These are phyloP conservation scores for Termitomyces sp. DNA, from an alignment of 768 basidiomycete species.

Conservation along the genomic window DNA sequence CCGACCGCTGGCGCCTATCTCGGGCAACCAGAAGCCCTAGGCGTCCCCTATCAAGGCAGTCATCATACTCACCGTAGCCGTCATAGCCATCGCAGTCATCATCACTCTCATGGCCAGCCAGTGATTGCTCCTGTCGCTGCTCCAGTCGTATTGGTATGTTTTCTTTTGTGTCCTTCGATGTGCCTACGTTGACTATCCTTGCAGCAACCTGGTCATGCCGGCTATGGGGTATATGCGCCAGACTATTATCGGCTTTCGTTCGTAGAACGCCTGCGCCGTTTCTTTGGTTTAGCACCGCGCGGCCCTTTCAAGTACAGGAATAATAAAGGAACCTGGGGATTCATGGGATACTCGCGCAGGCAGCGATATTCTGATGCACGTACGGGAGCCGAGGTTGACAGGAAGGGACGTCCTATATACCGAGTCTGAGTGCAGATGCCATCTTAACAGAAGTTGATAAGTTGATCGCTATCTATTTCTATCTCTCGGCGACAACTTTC, in stretches of 20 bases:
- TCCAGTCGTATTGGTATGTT: conserved; percentile 27
- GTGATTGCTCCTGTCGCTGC: conserved; percentile 16
- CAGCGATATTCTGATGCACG: conserved; percentile 47
- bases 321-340: conserved; percentile 48
- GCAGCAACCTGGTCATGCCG: conserved; percentile 29
- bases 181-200: neutral
- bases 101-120: conserved; percentile 16
- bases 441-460: neutral
- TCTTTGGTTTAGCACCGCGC: conserved; percentile 48
- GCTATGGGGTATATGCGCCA: conserved; percentile 17
- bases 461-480: neutral
- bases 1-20: conserved; percentile 11
- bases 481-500: neutral
- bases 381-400: conserved; percentile 52
- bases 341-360: conserved; percentile 50
- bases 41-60: conserved; percentile 19
- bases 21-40: conserved; percentile 14
- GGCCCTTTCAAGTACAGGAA: conserved; percentile 40
- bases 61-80: conserved; percentile 18
- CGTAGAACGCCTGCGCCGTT: conserved; percentile 47
- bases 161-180: neutral
- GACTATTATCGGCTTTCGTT: conserved; percentile 29
- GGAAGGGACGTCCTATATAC: conserved; percentile 52
- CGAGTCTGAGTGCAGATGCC: conserved; percentile 30
- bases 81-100: conserved; percentile 18